Evolutionary conservation across 192 early-diverging fungal genomes (phyloP), one percentile per base, ranked within the genome.

Genomic region (Coemansia sp.): DNA sequence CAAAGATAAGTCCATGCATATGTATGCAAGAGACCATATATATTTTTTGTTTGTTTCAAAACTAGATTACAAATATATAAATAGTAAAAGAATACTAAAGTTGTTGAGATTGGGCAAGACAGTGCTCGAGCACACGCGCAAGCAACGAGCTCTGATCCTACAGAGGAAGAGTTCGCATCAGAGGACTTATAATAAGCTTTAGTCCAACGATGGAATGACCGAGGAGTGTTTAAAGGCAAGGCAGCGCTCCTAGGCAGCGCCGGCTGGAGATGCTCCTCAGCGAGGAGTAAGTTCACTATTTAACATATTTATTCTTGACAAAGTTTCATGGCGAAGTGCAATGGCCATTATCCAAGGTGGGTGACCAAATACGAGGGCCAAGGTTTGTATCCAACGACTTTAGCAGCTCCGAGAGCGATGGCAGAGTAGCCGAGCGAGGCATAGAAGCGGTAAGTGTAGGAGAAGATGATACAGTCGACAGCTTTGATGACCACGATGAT

Each of bases 321-420:
- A 9, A 38, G 38, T 10, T 33, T 44, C 20, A 55, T 15, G 50
- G 66, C 47, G 50, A 57, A 36, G 38, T 55, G 66, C 49, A 67
- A 10, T 58, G 55, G 16, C 29, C 16, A 31, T 18, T 58, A 16
- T 58, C 55, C 27, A 58, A 20, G 12, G 29, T 33, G 2, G 55
- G 55, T 3, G 55, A 58, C 55, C 55, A 58, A 34, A 58, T 34
- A 6, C 61, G 39, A 18, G 61, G 61, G 58, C 55, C 58, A 46
- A 11, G 29, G 7, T 31, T 29, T 1, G 33, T 62, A 20, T 69
- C 71, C 27, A 76, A 34, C 43, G 74, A 64, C 43, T 63, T 73
- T 7, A 81, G 79, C 61, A 81, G 55, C 20, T 76, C 74, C 0
- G 79, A 76, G 53, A 81, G 65, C 31, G 74, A 65, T 27, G 79